Conservation (phyloP, 495 filamentous ascomycete species). For the Hyaloscypha variabilis region DNA sequence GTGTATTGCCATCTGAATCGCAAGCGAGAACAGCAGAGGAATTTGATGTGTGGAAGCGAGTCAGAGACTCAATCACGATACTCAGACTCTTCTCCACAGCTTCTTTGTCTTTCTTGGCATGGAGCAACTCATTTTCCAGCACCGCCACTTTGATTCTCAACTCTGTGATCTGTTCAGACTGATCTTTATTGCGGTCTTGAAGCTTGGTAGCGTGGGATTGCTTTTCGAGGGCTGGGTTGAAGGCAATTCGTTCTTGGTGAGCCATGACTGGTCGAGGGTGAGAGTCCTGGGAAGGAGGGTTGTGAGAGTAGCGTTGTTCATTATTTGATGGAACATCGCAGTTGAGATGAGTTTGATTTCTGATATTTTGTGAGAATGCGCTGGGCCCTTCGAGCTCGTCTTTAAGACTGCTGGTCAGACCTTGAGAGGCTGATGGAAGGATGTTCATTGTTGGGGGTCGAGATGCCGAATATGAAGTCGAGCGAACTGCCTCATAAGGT, state of each 20-base stretch:
- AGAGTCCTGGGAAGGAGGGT: no score
- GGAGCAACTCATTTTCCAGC: slow-evolving; percentile 27
- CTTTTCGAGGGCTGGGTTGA: no score
- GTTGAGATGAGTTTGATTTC: neutral
- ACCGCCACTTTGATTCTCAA: slow-evolving; percentile 26
- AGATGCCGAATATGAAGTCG: neutral
- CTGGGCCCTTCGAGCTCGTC: no score
- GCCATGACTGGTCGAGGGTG: neutral
- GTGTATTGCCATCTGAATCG: no score
- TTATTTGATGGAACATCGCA: neutral
- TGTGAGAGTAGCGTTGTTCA: neutral
- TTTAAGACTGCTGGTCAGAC: no score
- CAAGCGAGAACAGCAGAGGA: neutral
- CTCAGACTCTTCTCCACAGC: slow-evolving; percentile 9
- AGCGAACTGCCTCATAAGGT: neutral
- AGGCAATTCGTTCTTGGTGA: no score
- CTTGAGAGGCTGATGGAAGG: neutral
- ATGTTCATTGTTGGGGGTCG: neutral
- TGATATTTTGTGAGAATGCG: neutral
- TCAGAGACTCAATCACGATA: slow-evolving; percentile 7
- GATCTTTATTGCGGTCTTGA: neutral
- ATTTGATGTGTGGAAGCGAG: neutral
- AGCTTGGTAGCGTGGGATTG: no score
- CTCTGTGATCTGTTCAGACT: neutral
- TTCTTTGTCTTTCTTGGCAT: slow-evolving; percentile 18